Base-by-base conservation (phyloP, 75 land plant species). In the Chamaecyparis obtusa region DNA sequence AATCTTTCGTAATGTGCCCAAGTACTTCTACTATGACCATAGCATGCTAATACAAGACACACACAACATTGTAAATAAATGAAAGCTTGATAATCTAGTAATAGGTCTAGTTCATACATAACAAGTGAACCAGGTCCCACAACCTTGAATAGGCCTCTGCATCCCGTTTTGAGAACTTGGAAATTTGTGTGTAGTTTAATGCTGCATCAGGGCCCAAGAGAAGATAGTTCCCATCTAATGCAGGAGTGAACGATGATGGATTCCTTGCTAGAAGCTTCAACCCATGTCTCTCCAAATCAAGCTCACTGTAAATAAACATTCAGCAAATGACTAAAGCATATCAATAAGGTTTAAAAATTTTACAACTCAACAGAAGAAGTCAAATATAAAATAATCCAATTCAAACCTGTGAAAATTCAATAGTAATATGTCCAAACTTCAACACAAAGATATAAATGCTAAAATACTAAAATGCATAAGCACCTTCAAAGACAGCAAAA, bases 231-330 rank as follows among this genome's bases (percentile, higher is more conserved):
- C 99, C 99, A 89, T 96, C 96, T 5, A 92, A 87, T 87, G 95
- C 92, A 7, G 99, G 99, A 3, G 99, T 96, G 79, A 98, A 98
- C 30, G 99, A 95, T 17, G 99, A 90, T 13, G 99, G 97, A 86
- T 92, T 94, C 88, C 97, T 89, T 86, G 91, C 92, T 51, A 98
- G 91, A 79, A 98, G 84, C 94, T 91, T 96, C 89, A 98, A 87
- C n/a, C 99, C 99, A 86, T 98, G 99, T 86, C 92, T 91, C 74
- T 80, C 30, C 88, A 98, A 89, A 71, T 95, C 97, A 51, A 98
- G 90, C 11, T 98, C 99, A 89, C 98, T 97, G 85, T 15, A 60
- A 51, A 44, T 72, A 54, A 85, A 79, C 15, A 27, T 37, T 32
- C 17, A 39, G 27, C 85, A 84, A 17, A 49, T 21, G 1, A 81